Evolutionary conservation across 2,329 filamentous ascomycete species (phyloP).

Genomic region (Xylogone sp.): DNA sequence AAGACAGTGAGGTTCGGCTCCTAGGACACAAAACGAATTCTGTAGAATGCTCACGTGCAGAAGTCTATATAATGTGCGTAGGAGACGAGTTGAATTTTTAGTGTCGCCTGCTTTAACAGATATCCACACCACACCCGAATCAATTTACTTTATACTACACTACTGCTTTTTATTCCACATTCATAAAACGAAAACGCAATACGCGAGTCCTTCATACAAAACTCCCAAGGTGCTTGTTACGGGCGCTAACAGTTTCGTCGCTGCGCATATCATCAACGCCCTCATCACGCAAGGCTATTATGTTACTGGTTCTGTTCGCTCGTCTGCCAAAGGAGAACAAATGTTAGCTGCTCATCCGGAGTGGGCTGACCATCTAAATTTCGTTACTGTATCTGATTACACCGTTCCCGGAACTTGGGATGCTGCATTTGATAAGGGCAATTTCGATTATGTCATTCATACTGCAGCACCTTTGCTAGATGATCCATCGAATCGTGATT

Average conservation of each 20-base stretch:
- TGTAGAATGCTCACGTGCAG: no score
- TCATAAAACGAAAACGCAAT: no score
- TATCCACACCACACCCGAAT: no score
- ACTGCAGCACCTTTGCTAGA: conserved; percentile 28
- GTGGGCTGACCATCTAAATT: conserved; percentile 23
- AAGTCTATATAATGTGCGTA: no score
- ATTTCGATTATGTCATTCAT: conserved; percentile 28
- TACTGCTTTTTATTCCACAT: no score
- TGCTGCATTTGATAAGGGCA: conserved; percentile 19
- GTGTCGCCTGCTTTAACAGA: no score
- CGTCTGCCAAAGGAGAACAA: conserved; percentile 15
- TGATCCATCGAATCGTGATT: conserved; percentile 23
- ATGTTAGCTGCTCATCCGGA: conserved; percentile 24
- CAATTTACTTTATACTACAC: no score
- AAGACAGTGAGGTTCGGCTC: no score
- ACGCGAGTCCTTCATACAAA: no score
- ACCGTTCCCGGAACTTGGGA: conserved; percentile 23
- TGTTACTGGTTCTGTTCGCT: conserved; percentile 23
- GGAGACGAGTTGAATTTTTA: no score
- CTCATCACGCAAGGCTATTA: conserved; percentile 12
- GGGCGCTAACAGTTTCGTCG: conserved; percentile 27
- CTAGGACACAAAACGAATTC: no score
- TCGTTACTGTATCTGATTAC: conserved; percentile 27
- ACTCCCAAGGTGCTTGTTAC: no score
- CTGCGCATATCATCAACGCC: conserved; percentile 21